Evolutionary conservation across 768 basidiomycete genomes (phyloP), one percentile per base, ranked within the genome.

Genomic region (Termitomyces sp.): DNA sequence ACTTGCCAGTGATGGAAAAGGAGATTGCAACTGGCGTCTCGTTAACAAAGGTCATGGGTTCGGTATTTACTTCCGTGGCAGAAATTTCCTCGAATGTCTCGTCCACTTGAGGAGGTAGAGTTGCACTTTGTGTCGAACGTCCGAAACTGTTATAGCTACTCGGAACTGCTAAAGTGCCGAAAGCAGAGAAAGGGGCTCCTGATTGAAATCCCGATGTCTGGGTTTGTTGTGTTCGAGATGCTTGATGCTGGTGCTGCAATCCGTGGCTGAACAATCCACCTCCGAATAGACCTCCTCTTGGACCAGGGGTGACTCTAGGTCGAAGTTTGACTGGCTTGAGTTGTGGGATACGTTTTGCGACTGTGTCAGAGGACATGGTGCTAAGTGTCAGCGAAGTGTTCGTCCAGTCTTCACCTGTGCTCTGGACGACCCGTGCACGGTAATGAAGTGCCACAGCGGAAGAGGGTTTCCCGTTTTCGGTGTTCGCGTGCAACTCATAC

Each of bases 381-480:
- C 80, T 84, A 30, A 87, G 72, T 6, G 76, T 82, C 33, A 87
- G 72, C 1, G 73, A 59, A 1, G 80, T 74, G 57, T 78, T 71
- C 24, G 64, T 74, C 86, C 85, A 88, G 59, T 84, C 81, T 62
- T 88, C 86, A 13, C 85, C 85, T 0, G 85, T 84, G 61, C 67
- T 68, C 62, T 88, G 85, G 0, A 66, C 70, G 50, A 87, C 73
- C 30, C 75, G 71, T 0, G 84, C 83, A 26, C 81, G 80, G 63
- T 86, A 86, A 58, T 83, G 79, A 10, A 88, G 72, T 3, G 75
- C 61, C 26, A 85, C 76, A 0, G 72, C 64, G 5, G 77, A 65
- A 0, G 76, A 76, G 3, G 79, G 76, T 56, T 79, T 75, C 0
- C 79, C 79, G 58, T 73, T 66, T 53, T 77, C 68, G 22, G 77